These are phyloP conservation scores for Exsudoporus floridanus DNA, from an alignment of 1,284 basidiomycete species.

Conservation along the genomic window DNA sequence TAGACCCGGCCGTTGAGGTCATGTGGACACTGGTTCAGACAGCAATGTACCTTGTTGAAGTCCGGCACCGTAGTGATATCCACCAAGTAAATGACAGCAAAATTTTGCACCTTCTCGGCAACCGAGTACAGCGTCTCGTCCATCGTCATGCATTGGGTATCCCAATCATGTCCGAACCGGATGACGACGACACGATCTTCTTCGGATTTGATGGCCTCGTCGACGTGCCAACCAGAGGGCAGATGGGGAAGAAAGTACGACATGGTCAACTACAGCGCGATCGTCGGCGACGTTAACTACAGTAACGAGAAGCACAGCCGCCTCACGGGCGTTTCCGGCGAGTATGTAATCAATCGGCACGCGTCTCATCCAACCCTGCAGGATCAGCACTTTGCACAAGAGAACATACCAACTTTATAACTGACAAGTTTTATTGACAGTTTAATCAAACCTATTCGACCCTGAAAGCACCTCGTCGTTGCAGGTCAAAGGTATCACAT, in stretches of 20 bases:
- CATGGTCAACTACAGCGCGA: conserved; percentile 40
- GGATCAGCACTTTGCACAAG: too few relatives aligned
- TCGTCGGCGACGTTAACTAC: neutral
- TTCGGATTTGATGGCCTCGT: conserved; percentile 97
- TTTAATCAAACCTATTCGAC: too few relatives aligned
- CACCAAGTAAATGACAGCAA: conserved; percentile 93
- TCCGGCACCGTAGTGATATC: conserved; percentile 98
- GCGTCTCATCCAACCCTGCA: neutral
- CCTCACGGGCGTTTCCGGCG: neutral
- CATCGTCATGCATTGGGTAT: conserved; percentile 97
- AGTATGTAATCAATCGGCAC: neutral
- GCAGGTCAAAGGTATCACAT: neutral
- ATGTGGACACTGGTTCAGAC: neutral
- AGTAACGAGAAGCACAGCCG: conserved; percentile 10
- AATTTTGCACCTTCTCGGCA: conserved; percentile 97
- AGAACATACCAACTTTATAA: too few relatives aligned
- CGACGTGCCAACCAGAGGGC: conserved; percentile 95
- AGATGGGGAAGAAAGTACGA: conserved; percentile 90
- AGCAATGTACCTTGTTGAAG: conserved; percentile 86
- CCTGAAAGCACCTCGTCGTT: too few relatives aligned
- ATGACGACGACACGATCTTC: conserved; percentile 95
- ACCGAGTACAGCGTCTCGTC: conserved; percentile 95
- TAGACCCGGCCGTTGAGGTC: conserved; percentile 28
- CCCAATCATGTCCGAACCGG: conserved; percentile 95
- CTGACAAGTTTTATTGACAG: too few relatives aligned